Evolutionary conservation across 2,329 filamentous ascomycete species (phyloP).

Genomic region (Cryphonectria carpinicola): DNA sequence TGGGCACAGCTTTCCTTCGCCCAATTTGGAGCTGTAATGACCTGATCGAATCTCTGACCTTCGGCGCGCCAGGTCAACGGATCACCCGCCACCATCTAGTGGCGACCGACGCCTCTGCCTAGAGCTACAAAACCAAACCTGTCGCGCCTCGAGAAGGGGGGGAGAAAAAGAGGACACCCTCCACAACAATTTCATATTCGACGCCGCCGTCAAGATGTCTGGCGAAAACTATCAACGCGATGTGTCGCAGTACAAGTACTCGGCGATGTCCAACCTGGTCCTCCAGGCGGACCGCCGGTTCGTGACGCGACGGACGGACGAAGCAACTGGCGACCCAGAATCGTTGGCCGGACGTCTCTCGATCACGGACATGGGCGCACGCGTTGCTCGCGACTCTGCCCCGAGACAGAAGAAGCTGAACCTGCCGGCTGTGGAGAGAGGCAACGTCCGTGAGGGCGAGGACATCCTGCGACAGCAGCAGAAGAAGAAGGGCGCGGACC

Average conservation of each 20-base stretch:
- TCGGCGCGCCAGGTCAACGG: conserved; percentile 26
- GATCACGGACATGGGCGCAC: conserved; percentile 91
- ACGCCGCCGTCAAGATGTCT: conserved; percentile 62
- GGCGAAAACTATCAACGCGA: conserved; percentile 67
- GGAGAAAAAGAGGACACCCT: not conserved
- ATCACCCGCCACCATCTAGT: conserved; percentile 20
- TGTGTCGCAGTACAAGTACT: conserved; percentile 98
- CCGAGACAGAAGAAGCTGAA: conserved; percentile 81
- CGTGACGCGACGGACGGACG: conserved; percentile 87
- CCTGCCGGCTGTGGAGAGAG: conserved; percentile 73
- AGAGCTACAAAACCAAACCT: conserved; percentile 18
- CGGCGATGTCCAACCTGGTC: conserved; percentile 99
- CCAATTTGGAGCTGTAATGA: conserved; percentile 24
- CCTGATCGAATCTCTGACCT: conserved; percentile 18
- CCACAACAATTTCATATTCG: not conserved
- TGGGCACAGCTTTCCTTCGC: conserved; percentile 3
- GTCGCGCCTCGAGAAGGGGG: conserved; percentile 16
- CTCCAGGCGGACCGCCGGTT: conserved; percentile 99
- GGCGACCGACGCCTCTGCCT: conserved; percentile 9
- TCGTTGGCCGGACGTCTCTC: conserved; percentile 93
- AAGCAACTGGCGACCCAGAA: conserved; percentile 95
- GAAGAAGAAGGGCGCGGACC: conserved; percentile 80
- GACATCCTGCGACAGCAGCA: conserved; percentile 84
- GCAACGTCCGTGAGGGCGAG: conserved; percentile 76
- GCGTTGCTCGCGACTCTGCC: conserved; percentile 76